These are phyloP conservation scores for Artomyces pyxidatus DNA, from an alignment of 768 basidiomycete genomes.

Conservation along the genomic window DNA sequence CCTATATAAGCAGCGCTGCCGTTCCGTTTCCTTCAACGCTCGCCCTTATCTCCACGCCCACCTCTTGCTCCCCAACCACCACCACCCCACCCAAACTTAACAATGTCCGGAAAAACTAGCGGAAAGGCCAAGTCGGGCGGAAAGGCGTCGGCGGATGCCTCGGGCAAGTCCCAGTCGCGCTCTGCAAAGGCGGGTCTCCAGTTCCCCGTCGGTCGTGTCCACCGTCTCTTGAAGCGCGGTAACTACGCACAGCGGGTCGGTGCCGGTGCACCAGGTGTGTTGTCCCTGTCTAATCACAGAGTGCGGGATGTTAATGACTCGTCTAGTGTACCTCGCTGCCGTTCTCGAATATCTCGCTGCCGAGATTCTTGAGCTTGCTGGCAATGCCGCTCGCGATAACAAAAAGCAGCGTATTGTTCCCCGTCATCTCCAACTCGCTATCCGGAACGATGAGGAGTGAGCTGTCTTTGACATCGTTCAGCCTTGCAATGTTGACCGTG, in stretches of 20 bases:
- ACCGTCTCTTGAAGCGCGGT: constrained; percentile 80
- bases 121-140: constrained; percentile 30
- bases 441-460: constrained; percentile 85
- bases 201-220: constrained; percentile 90
- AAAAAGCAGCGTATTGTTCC: constrained; percentile 93
- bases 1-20: constrained; percentile 22
- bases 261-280: constrained; percentile 75
- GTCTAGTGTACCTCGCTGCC: constrained; percentile 75
- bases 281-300: too few species aligned
- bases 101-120: constrained; percentile 50
- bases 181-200: constrained; percentile 71
- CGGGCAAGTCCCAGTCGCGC: constrained; percentile 53
- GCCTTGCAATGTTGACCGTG: not conserved
- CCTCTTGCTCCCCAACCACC: constrained; percentile 3
- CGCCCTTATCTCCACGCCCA: not conserved
- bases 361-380: constrained; percentile 88
- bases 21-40: not conserved
- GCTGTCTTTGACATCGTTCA: constrained; percentile 14
- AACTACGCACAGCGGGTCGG: constrained; percentile 87
- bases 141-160: constrained; percentile 32
- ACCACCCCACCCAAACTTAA: constrained; percentile 19
- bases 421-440: constrained; percentile 85
- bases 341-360: constrained; percentile 89
- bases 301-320: too few species aligned
- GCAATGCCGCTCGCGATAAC: constrained; percentile 74